These are phyloP conservation scores for Amphicarpaea edgeworthii DNA, from an alignment of 306 rosid genomes.

Conservation along the genomic window DNA sequence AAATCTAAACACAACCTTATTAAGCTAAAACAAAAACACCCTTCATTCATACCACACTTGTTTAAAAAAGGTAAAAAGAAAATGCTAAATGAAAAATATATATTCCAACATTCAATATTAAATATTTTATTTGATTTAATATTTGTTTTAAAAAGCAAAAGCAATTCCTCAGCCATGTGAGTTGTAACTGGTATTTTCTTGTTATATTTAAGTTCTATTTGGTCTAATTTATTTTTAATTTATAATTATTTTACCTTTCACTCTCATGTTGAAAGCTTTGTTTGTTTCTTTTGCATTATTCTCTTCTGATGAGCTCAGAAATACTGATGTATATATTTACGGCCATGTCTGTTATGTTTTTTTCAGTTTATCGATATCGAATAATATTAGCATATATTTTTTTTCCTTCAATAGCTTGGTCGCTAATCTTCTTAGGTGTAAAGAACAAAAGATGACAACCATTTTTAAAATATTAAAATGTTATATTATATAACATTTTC, in stretches of 20 bases:
- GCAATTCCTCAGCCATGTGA: slow-evolving; percentile 11
- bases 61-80: no score
- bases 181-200: background rate
- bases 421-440: slow-evolving; percentile 19
- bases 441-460: background rate
- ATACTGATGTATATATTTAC: background rate
- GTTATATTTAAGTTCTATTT: no score
- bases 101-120: background rate
- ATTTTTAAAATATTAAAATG: background rate
- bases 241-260: background rate
- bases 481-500: background rate
- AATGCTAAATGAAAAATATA: no score
- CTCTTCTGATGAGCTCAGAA: background rate
- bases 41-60: no score
- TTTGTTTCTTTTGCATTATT: background rate
- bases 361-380: background rate
- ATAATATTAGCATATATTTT: background rate
- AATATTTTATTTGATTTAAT: background rate
- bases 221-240: no score
- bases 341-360: slow-evolving; percentile 2
- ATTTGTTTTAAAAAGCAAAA: slow-evolving; percentile 3
- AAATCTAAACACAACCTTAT: no score
- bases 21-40: no score
- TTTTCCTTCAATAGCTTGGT: background rate
- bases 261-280: background rate